These are phyloP conservation scores for Phytopythium ostracodes DNA, from an alignment of 352 stramenopile species.

Conservation along the genomic window DNA sequence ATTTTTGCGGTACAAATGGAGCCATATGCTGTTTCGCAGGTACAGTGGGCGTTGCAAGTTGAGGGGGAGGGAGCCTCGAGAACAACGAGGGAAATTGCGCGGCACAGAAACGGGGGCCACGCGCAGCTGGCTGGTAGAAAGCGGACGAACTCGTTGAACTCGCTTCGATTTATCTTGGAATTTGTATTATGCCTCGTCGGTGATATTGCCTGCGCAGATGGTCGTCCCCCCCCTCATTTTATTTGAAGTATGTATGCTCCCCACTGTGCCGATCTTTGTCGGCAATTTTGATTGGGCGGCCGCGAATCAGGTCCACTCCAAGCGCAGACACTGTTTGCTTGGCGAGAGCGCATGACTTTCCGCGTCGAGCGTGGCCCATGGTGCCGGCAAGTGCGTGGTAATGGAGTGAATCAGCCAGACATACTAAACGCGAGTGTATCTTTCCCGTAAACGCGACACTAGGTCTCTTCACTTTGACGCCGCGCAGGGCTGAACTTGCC, in stretches of 20 bases:
- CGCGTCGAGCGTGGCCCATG: neutral
- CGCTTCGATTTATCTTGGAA: neutral
- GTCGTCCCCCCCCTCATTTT: neutral
- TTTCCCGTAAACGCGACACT: neutral
- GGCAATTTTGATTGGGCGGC: neutral
- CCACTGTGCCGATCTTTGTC: neutral
- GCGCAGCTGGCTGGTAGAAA: constrained; percentile 4
- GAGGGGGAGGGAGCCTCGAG: neutral
- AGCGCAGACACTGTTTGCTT: neutral
- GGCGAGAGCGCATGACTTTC: neutral
- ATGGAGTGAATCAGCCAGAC: neutral
- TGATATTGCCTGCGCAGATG: neutral
- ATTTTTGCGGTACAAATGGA: neutral
- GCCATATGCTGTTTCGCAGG: constrained; percentile 7
- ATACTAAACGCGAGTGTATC: neutral
- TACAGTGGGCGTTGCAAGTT: neutral
- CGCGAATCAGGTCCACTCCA: neutral
- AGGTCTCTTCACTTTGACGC: neutral
- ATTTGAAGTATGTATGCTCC: neutral
- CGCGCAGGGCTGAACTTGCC: neutral
- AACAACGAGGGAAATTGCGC: neutral
- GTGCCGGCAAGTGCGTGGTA: too few relatives aligned
- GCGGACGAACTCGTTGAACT: neutral
- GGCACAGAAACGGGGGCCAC: neutral
- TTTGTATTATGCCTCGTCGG: constrained; percentile 4